These are phyloP conservation scores for Candida glucosophila DNA, from an alignment of 1,139 yeast genomes.

Conservation along the genomic window DNA sequence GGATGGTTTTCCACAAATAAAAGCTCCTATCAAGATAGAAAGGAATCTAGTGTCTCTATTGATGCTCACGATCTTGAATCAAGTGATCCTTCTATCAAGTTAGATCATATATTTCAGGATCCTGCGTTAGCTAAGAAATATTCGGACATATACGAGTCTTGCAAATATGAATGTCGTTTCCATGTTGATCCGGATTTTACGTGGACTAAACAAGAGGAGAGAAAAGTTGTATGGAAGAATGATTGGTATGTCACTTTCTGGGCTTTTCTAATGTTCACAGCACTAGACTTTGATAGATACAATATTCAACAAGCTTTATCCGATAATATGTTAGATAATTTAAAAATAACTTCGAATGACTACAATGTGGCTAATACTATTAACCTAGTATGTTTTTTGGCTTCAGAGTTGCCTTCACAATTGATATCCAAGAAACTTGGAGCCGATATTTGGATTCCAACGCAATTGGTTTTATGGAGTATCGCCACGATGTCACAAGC, in stretches of 20 bases:
- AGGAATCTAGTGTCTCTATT: too few species aligned
- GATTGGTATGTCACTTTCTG: slow-evolving; percentile 37
- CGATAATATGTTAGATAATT: slow-evolving; percentile 36
- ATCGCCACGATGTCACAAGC: slow-evolving; percentile 40
- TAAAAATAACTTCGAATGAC: slow-evolving; percentile 34
- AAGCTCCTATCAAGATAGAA: too few species aligned
- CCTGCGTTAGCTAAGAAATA: slow-evolving; percentile 10
- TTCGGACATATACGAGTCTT: slow-evolving; percentile 12
- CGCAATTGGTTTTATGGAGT: slow-evolving; percentile 43
- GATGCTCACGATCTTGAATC: too few species aligned
- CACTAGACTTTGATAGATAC: slow-evolving; percentile 43
- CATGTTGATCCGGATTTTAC: slow-evolving; percentile 21
- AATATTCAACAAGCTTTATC: slow-evolving; percentile 43
- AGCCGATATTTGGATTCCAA: slow-evolving; percentile 46
- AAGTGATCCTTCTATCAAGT: too few species aligned
- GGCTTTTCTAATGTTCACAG: slow-evolving; percentile 43
- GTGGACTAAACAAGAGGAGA: slow-evolving; percentile 39
- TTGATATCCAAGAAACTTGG: slow-evolving; percentile 43
- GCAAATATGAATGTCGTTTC: slow-evolving; percentile 13
- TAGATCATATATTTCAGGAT: too few species aligned
- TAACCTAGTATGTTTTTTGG: slow-evolving; percentile 32
- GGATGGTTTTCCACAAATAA: too few species aligned
- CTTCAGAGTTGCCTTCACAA: slow-evolving; percentile 50
- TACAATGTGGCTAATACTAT: slow-evolving; percentile 42
- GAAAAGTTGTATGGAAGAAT: slow-evolving; percentile 26